Evolutionary conservation across 108 stramenopile species (phyloP).

Genomic region (Nitzschia sp.): DNA sequence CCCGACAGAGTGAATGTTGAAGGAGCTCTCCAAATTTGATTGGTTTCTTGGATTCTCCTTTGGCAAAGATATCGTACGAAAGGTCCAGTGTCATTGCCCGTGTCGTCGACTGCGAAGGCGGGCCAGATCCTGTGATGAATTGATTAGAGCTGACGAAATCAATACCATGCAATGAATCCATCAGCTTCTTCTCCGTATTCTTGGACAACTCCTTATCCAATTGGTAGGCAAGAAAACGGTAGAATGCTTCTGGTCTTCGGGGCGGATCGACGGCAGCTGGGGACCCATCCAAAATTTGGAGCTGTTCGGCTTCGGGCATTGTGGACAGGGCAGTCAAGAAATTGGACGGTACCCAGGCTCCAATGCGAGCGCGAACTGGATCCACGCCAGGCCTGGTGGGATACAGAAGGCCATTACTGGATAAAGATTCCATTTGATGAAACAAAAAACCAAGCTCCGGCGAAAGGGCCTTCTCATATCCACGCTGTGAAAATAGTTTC

Average conservation of each 20-base stretch:
- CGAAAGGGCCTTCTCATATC: conserved; percentile 41
- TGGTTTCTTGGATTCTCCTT: conserved; percentile 14
- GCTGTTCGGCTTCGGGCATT: conserved; percentile 75
- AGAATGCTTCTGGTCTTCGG: conserved; percentile 82
- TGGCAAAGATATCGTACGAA: conserved; percentile 59
- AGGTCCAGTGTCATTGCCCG: conserved; percentile 73
- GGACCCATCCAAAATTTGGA: conserved; percentile 80
- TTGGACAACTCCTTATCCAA: conserved; percentile 65
- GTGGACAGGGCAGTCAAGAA: conserved; percentile 64
- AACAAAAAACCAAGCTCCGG: conserved; percentile 81
- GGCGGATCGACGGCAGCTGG: conserved; percentile 68
- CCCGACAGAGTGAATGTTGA: conserved; percentile 71
- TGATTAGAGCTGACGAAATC: conserved; percentile 74
- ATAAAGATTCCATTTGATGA: conserved; percentile 75
- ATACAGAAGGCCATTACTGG: conserved; percentile 53
- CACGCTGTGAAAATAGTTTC: background rate
- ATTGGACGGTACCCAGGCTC: conserved; percentile 72
- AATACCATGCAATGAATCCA: conserved; percentile 75
- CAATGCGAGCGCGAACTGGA: conserved; percentile 40
- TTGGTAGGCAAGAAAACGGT: conserved; percentile 80
- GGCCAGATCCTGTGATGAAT: conserved; percentile 55
- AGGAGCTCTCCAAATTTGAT: conserved; percentile 69
- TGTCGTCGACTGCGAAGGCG: conserved; percentile 56
- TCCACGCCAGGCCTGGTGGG: conserved; percentile 26
- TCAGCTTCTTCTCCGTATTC: conserved; percentile 35